phyloP scores from a whole-genome alignment of 1,284 basidiomycete species.

The Rugosomyces carneus region DNA sequence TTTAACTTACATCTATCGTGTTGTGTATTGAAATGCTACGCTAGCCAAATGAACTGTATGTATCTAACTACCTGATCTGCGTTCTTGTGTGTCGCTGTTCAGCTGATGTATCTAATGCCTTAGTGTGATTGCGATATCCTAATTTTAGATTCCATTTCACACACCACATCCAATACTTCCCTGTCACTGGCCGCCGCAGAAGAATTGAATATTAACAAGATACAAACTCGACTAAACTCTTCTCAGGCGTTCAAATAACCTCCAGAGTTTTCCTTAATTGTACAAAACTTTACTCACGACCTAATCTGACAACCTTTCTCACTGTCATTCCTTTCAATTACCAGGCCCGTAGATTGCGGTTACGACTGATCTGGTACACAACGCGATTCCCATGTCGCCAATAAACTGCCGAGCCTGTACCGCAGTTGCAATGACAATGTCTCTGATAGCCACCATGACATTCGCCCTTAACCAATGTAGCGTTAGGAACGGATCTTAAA shows the following conservation, averaged over 20 bases:
- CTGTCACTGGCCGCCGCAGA: background rate
- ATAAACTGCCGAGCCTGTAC: background rate
- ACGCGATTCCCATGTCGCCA: background rate
- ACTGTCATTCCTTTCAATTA: background rate
- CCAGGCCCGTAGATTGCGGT: background rate
- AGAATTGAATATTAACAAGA: background rate
- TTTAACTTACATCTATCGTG: background rate
- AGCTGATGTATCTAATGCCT: background rate
- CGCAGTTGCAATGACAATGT: background rate
- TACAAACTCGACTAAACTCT: background rate
- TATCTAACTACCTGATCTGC: background rate
- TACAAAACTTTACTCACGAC: background rate
- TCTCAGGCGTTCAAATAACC: background rate
- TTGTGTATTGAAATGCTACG: background rate
- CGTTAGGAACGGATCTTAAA: background rate
- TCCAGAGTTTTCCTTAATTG: background rate
- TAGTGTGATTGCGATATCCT: background rate
- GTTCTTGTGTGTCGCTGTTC: background rate
- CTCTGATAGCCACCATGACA: background rate
- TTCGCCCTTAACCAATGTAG: background rate
- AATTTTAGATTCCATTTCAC: background rate
- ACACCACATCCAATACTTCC: too few relatives aligned
- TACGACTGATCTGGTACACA: background rate
- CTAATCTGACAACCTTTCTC: background rate
- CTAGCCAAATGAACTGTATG: background rate